phyloP scores from a whole-genome alignment of 305 asterid genomes.

The Rubia tinctorum region DNA sequence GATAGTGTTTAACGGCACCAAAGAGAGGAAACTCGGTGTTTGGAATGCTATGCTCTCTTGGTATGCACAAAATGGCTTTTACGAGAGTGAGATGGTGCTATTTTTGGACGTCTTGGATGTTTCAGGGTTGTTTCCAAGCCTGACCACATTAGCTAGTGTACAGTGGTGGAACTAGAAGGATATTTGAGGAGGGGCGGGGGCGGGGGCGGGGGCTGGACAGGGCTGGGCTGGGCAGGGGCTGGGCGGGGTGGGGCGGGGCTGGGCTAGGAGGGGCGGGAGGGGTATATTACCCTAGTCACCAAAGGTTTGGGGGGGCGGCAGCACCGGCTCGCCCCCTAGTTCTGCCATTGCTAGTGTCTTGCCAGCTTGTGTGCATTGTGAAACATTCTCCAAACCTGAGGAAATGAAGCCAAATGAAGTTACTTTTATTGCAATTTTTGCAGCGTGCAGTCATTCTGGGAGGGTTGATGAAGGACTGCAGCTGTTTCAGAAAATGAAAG shows the following conservation, averaged over 20 bases:
- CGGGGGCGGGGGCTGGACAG: no score
- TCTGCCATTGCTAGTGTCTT: constrained; percentile 86
- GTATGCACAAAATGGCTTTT: constrained; percentile 69
- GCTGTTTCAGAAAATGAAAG: constrained; percentile 56
- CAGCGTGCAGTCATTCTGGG: constrained; percentile 81
- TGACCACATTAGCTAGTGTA: constrained; percentile 76
- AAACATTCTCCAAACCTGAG: constrained; percentile 37
- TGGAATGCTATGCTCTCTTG: constrained; percentile 96
- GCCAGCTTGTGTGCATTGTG: constrained; percentile 80
- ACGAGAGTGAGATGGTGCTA: constrained; percentile 44
- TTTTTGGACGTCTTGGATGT: constrained; percentile 51
- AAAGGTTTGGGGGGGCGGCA: no score
- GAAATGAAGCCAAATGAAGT: constrained; percentile 63
- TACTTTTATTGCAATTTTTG: constrained; percentile 65
- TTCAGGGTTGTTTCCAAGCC: constrained; percentile 48
- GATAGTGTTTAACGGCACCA: constrained; percentile 57
- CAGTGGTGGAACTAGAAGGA: no score
- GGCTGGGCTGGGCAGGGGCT: no score
- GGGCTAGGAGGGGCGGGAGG: no score
- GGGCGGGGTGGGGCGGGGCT: no score
- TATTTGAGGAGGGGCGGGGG: no score
- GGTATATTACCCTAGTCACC: no score
- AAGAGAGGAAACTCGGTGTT: constrained; percentile 51
- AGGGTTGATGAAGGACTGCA: constrained; percentile 63
- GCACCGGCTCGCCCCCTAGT: no score